Evolutionary conservation across 2,329 filamentous ascomycete species (phyloP).

Genomic region (Piedraia hortae): DNA sequence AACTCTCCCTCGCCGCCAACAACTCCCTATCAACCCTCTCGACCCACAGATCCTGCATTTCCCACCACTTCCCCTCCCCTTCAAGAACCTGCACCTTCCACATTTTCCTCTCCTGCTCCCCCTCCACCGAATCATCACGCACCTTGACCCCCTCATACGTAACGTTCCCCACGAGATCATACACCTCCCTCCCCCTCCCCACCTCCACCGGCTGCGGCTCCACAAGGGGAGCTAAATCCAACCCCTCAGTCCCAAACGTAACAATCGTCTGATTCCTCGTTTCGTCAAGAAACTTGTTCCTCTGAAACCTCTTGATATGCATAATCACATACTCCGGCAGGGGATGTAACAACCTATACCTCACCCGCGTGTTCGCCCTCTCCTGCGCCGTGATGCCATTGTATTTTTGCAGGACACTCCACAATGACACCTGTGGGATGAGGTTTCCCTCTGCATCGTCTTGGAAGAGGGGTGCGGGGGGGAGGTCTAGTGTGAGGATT

Average conservation of each 20-base stretch:
- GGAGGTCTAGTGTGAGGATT: conserved; percentile 78
- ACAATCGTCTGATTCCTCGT: conserved; percentile 85
- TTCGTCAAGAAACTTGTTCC: conserved; percentile 89
- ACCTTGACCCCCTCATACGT: conserved; percentile 59
- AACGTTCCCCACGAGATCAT: conserved; percentile 88
- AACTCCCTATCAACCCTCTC: conserved; percentile 72
- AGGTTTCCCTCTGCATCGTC: conserved; percentile 87
- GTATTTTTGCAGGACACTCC: conserved; percentile 68
- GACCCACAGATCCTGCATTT: conserved; percentile 81
- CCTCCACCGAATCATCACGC: conserved; percentile 58
- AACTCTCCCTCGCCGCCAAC: conserved; percentile 76
- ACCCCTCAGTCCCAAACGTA: conserved; percentile 61
- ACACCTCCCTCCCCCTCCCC: too few species aligned
- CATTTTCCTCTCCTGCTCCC: conserved; percentile 71
- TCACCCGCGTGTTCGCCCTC: conserved; percentile 60
- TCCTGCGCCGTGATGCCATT: conserved; percentile 72
- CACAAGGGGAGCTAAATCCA: conserved; percentile 76
- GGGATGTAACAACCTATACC: conserved; percentile 72
- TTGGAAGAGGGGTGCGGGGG: conserved; percentile 78
- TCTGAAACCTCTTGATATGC: conserved; percentile 89
- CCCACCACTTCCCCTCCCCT: conserved; percentile 48
- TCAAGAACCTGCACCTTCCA: conserved; percentile 82
- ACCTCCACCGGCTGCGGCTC: conserved; percentile 73
- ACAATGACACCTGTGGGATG: conserved; percentile 74
- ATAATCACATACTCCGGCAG: conserved; percentile 76